These are phyloP conservation scores for Cyamopsis tetragonoloba DNA, from an alignment of 306 rosid genomes.

Conservation along the genomic window DNA sequence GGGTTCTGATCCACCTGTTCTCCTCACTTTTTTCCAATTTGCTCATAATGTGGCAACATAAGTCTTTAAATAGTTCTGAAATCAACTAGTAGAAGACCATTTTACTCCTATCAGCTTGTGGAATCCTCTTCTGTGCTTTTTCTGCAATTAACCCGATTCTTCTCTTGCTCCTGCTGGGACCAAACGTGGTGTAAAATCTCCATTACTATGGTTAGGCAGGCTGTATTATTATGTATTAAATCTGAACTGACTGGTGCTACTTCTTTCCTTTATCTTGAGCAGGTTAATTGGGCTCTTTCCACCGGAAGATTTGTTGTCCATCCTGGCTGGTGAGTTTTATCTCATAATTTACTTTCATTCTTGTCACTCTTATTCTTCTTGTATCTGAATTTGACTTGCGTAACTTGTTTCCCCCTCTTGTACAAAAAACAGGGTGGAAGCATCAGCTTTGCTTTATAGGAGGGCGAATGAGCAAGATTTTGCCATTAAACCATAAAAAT, in stretches of 20 bases:
- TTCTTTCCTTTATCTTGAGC: slow-evolving; percentile 36
- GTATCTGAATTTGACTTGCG: slow-evolving; percentile 27
- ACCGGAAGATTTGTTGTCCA: slow-evolving; percentile 78
- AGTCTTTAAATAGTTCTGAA: neutral
- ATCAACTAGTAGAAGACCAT: neutral
- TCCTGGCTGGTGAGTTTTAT: slow-evolving; percentile 92
- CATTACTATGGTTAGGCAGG: neutral
- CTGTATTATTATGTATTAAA: neutral
- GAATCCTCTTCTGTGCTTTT: neutral
- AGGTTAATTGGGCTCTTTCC: slow-evolving; percentile 92
- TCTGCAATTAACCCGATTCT: neutral
- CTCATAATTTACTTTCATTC: neutral
- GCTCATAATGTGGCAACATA: neutral
- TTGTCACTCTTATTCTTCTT: neutral
- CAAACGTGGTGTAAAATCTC: slow-evolving; percentile 5
- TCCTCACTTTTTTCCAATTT: neutral
- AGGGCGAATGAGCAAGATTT: slow-evolving; percentile 94
- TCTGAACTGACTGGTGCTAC: slow-evolving; percentile 1
- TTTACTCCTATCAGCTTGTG: neutral
- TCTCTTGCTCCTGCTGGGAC: neutral
- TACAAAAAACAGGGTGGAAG: slow-evolving; percentile 83
- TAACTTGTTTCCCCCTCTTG: slow-evolving; percentile 10
- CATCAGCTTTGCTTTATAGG: slow-evolving; percentile 97
- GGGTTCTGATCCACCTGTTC: neutral
- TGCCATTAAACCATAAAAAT: slow-evolving; percentile 63